These are phyloP conservation scores for Aspergillus ostianus DNA, from an alignment of 495 filamentous ascomycete species.

Conservation along the genomic window DNA sequence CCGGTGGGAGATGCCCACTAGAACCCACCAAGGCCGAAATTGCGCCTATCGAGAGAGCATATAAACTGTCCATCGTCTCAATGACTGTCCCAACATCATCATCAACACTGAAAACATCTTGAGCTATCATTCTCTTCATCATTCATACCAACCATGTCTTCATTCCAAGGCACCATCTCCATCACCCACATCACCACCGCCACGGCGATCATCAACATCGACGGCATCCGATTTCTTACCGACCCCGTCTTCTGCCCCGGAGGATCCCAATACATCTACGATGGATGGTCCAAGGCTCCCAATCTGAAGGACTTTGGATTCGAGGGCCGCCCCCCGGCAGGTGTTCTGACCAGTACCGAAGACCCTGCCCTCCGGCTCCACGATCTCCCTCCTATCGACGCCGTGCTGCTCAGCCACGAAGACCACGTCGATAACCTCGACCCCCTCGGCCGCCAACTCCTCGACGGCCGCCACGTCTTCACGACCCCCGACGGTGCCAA, in stretches of 20 bases:
- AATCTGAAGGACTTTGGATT: background rate
- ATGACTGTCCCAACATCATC: no score
- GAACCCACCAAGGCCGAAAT: no score
- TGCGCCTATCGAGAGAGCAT: no score
- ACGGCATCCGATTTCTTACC: slow-evolving; percentile 41
- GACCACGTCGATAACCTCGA: slow-evolving; percentile 56
- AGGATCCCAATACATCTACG: slow-evolving; percentile 26
- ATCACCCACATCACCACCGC: slow-evolving; percentile 46
- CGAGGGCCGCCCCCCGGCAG: background rate
- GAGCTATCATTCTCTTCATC: no score
- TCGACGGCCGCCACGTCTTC: slow-evolving; percentile 47
- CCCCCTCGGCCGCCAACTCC: slow-evolving; percentile 32
- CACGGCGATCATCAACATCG: slow-evolving; percentile 41
- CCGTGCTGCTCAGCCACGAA: slow-evolving; percentile 52
- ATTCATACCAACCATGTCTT: no score
- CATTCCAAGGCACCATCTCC: background rate
- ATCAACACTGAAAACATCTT: no score
- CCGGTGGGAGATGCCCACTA: no score
- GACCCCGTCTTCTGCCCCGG: slow-evolving; percentile 46
- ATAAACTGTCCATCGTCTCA: no score
- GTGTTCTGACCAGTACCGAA: background rate
- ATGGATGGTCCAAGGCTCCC: slow-evolving; percentile 9
- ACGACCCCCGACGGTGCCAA: slow-evolving; percentile 47
- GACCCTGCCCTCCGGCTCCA: slow-evolving; percentile 34
- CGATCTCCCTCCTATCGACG: slow-evolving; percentile 48